phyloP scores from a whole-genome alignment of 352 stramenopile species.

The Pythium coloratum region DNA sequence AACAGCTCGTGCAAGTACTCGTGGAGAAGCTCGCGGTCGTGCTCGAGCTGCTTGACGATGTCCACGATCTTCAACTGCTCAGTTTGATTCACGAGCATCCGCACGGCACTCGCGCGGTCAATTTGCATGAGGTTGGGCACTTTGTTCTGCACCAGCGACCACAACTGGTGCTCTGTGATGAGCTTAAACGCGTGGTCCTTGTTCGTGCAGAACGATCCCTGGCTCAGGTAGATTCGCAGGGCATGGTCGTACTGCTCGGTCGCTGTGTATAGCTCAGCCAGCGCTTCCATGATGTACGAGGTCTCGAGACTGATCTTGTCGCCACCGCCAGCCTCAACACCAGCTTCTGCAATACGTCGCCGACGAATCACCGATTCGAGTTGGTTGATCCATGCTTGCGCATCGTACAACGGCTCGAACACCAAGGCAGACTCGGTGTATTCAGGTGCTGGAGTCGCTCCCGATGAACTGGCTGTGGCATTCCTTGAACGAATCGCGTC shows the following conservation, averaged over 20 bases:
- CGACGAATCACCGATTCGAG: conserved; percentile 73
- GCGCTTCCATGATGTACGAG: conserved; percentile 78
- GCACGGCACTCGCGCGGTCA: conserved; percentile 62
- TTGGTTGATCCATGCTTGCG: conserved; percentile 80
- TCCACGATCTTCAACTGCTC: conserved; percentile 79
- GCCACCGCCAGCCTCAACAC: conserved; percentile 28
- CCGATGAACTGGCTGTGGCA: conserved; percentile 15
- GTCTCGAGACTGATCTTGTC: conserved; percentile 74
- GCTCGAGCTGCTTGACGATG: conserved; percentile 74
- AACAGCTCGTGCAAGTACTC: conserved; percentile 81
- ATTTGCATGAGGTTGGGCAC: conserved; percentile 79
- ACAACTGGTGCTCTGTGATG: conserved; percentile 81
- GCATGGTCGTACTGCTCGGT: conserved; percentile 84
- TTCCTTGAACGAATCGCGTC: conserved; percentile 25
- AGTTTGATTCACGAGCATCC: conserved; percentile 80
- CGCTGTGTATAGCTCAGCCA: conserved; percentile 79
- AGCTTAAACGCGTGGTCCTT: conserved; percentile 86
- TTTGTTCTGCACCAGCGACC: conserved; percentile 77
- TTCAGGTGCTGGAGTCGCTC: conserved; percentile 48
- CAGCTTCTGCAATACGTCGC: conserved; percentile 62
- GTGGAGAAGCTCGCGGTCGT: conserved; percentile 64
- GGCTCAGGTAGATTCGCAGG: conserved; percentile 82
- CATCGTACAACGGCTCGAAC: conserved; percentile 80
- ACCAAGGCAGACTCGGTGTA: conserved; percentile 70
- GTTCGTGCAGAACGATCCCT: conserved; percentile 82